phyloP scores from a whole-genome alignment of 2,329 filamentous ascomycete species.

The Diaporthe sp. region DNA sequence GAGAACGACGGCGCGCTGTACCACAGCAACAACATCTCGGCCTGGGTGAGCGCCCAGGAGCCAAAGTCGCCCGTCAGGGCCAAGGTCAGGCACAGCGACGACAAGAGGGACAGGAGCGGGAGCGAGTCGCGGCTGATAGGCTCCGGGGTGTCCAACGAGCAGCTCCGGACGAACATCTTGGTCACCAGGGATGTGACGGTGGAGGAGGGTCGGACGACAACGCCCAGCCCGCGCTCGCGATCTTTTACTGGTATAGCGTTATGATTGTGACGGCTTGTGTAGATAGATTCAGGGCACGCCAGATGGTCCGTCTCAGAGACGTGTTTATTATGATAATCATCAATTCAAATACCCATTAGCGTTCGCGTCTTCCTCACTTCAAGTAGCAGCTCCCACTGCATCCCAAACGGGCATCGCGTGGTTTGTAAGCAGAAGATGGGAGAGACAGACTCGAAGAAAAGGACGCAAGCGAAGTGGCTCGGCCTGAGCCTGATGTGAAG shows the following conservation, averaged over 20 bases:
- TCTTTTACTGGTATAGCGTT: conserved; percentile 16
- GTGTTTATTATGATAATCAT: neutral
- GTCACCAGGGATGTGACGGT: conserved; percentile 21
- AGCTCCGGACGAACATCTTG: conserved; percentile 18
- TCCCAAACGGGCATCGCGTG: too few species aligned
- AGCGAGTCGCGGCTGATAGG: conserved; percentile 21
- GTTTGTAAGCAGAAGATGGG: too few species aligned
- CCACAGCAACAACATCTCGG: conserved; percentile 36
- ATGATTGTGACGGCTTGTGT: neutral
- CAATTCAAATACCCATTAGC: conserved; percentile 4
- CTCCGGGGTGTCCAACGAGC: conserved; percentile 10
- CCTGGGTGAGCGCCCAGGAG: conserved; percentile 36
- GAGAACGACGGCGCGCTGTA: conserved; percentile 29
- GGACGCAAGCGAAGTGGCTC: too few species aligned
- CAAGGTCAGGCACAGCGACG: neutral
- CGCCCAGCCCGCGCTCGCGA: conserved; percentile 16
- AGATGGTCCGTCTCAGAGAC: neutral
- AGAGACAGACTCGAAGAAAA: too few species aligned
- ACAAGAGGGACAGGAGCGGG: neutral
- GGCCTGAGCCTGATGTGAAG: neutral
- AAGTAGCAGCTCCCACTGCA: too few species aligned
- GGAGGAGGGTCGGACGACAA: conserved; percentile 15
- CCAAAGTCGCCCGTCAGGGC: conserved; percentile 10
- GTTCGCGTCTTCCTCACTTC: neutral
- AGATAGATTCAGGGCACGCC: neutral